Base-by-base conservation (phyloP, 2,329 filamentous ascomycete species). In the Fusarium sp. region DNA sequence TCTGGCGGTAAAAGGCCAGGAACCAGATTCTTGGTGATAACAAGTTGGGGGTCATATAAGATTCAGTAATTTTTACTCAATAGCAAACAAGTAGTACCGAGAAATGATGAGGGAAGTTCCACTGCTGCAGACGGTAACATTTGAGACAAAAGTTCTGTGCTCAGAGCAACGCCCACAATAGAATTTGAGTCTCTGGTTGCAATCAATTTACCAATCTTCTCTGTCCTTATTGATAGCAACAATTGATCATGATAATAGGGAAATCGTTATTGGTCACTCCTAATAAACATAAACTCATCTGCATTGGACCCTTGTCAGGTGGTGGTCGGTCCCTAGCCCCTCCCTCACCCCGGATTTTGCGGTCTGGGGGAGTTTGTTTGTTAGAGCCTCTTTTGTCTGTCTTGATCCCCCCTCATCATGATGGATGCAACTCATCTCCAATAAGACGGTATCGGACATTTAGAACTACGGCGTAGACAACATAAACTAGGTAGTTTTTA, bases 261-360 rank as follows among this genome's bases (percentile, higher is more conserved):
- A 52, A 12, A 20, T 58, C 48, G 54, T 56, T 11, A 75, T 75
- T 75, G 71, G 73, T 45, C 53, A 40, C 42, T 51, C 22, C 25
- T 18, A 37, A 18, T 18, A 40, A 61, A 51, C 20, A 42, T 57
- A 47, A 37, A 25, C 49, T 58, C 56, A 40, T 42, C 42, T 69
- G 48, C 69, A 69, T 57, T 54, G 30, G 40, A 64, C 54, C 67
- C 67, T 70, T 63, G 67, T 70, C 67, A 64, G 29, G 42, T 70
- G 53, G 45, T 29, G 27, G 27, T 29, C 27, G 27, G 27, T 48
- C 34, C 37, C 24, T n/a, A 45, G 41, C 53, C 69, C 25, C 25
- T 27, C 25, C 61, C 59, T 63, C 58, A 68, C 61, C 61, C 61
- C 58, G 61, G 67, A 61, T 62, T 65, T 59, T 73, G 71, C 47